These are phyloP conservation scores for Ehretia macrophylla DNA, from an alignment of 257 asterid genomes.

Conservation along the genomic window DNA sequence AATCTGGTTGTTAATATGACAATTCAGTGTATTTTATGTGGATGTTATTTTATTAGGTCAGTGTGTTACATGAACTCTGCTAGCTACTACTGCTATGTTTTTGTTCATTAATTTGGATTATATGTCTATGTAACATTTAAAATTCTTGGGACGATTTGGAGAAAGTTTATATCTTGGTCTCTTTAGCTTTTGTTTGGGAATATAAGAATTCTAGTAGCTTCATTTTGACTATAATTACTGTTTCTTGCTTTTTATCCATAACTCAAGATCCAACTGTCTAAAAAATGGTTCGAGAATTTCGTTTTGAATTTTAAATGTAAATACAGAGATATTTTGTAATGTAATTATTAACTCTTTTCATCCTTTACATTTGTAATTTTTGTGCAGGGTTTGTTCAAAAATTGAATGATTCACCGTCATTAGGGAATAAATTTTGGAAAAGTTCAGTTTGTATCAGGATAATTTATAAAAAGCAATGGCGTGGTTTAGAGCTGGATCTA, in stretches of 20 bases:
- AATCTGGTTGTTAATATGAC: too few species aligned
- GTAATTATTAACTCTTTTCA: background rate
- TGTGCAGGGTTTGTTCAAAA: background rate
- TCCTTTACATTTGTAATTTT: background rate
- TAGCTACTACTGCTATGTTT: too few species aligned
- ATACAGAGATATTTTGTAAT: background rate
- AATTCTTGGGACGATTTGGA: too few species aligned
- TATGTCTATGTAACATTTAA: too few species aligned
- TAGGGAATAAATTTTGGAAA: slow-evolving; percentile 10
- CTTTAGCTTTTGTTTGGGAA: slow-evolving; percentile 1
- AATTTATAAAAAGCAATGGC: slow-evolving; percentile 43
- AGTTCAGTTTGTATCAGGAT: background rate
- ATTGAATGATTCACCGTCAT: background rate
- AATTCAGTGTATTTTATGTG: too few species aligned
- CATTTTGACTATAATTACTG: too few species aligned
- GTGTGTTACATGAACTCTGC: too few species aligned
- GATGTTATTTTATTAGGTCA: too few species aligned
- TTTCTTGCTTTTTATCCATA: too few species aligned
- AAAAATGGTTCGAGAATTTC: too few species aligned
- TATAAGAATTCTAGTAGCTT: background rate
- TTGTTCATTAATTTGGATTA: too few species aligned
- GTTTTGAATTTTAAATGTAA: background rate
- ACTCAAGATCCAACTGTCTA: too few species aligned
- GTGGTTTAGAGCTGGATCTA: slow-evolving; percentile 87
- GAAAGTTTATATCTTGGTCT: background rate